Percentiles rank a stretch among this genome's conserved stretches.
These are phyloP conservation scores for Alnus glutinosa DNA, from an alignment of 306 rosid species.

Conservation along the genomic window DNA sequence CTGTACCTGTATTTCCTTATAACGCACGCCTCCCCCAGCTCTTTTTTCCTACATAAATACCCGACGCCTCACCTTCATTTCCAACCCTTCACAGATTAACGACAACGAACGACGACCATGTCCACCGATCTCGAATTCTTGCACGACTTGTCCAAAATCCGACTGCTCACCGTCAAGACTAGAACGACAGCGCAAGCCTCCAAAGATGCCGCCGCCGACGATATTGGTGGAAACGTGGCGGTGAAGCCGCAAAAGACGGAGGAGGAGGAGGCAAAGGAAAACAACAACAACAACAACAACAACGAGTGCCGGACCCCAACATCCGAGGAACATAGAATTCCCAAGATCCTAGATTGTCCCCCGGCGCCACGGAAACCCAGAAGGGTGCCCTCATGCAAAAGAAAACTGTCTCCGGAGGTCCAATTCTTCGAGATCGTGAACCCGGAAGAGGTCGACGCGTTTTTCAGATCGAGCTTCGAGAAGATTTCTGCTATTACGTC, in stretches of 20 bases:
- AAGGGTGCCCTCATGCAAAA: constrained; percentile 37
- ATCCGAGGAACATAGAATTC: constrained; percentile 42
- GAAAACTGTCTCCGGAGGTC: constrained; percentile 41
- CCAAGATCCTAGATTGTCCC: constrained; percentile 44
- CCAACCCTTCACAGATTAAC: background rate
- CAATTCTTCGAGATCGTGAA: constrained; percentile 48
- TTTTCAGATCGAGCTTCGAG: constrained; percentile 44
- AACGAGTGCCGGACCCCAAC: constrained; percentile 45
- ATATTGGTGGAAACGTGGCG: background rate
- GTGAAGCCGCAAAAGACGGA: background rate
- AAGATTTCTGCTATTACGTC: background rate
- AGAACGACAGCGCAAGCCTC: constrained; percentile 12
- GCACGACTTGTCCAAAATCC: constrained; percentile 34
- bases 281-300: no score
- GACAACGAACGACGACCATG: constrained; percentile 26
- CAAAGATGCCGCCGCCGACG: background rate
- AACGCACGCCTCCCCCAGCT: constrained; percentile 41
- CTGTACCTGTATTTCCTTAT: constrained; percentile 27
- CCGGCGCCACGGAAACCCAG: constrained; percentile 56
- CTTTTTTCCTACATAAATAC: constrained; percentile 18
- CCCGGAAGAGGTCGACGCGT: constrained; percentile 46
- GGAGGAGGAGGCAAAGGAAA: background rate
- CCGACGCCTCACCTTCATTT: constrained; percentile 8
- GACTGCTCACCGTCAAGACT: constrained; percentile 26
- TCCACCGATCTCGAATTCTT: constrained; percentile 50